These are phyloP conservation scores for Metschnikowia noctiluminum DNA, from an alignment of 805 yeast species.

Conservation along the genomic window DNA sequence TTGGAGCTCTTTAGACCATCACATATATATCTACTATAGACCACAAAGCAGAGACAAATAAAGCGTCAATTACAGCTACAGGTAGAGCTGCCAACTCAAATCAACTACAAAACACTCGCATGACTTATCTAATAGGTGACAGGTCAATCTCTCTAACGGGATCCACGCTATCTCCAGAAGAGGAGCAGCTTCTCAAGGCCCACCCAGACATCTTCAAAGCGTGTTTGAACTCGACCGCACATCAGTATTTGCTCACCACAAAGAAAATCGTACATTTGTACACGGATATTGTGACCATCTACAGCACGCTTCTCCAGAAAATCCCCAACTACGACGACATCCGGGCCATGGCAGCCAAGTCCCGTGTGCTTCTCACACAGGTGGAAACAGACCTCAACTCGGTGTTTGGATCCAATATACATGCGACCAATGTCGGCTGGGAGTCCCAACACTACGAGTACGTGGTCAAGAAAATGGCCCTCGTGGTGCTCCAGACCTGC, in stretches of 20 bases:
- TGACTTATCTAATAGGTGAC: constrained; percentile 42
- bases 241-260: constrained; percentile 24
- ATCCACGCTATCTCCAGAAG: constrained; percentile 19
- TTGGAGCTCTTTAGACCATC: too few species aligned
- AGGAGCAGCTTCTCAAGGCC: constrained; percentile 24
- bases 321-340: constrained; percentile 42
- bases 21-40: too few species aligned
- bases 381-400: constrained; percentile 33
- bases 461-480: constrained; percentile 21
- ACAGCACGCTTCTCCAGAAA: constrained; percentile 36
- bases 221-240: constrained; percentile 32
- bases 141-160: constrained; percentile 25
- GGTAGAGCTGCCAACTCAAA: too few species aligned
- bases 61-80: too few species aligned
- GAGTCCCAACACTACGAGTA: constrained; percentile 26
- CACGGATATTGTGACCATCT: constrained; percentile 37
- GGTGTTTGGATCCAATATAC: constrained; percentile 22
- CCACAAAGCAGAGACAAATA: too few species aligned
- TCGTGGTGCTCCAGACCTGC: constrained; percentile 13
- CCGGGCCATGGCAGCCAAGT: constrained; percentile 27
- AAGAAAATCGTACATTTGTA: constrained; percentile 36
- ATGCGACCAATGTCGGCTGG: constrained; percentile 21
- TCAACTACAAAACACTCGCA: too few species aligned
- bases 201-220: constrained; percentile 31
- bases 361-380: constrained; percentile 19